Base-by-base conservation (phyloP, 2,329 filamentous ascomycete genomes). In the Aspergillus amoenus region DNA sequence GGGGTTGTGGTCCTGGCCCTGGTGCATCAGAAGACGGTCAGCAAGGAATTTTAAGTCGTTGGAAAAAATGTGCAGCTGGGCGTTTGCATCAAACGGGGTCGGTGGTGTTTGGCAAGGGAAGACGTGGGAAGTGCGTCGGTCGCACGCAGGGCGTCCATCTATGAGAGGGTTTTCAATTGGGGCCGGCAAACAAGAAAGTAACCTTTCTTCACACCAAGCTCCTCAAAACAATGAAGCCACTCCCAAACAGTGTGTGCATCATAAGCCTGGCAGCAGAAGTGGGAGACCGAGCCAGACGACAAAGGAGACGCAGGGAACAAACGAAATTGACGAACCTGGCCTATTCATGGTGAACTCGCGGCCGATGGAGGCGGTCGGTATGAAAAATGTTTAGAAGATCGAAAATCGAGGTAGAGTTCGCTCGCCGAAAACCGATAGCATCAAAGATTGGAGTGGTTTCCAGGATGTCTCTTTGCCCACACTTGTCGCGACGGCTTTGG, bases 1-100 rank as follows among this genome's bases (percentile, higher is more conserved):
- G 68, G 63, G 78, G 75, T 71, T 82, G 80, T 61, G 78, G 76
- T 65, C 77, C 76, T 60, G 78, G 75, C 66, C 76, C 81, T 83
- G 42, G 65, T 62, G 52, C 30, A 55, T 53, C 22, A 49, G 7
- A 57, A 43, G 22, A 47, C 11, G 30, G 56, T 67, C 55, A 67
- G 62, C 55, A 50, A 56, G 18, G 39, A 24, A 39, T 27, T 37
- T 21, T 12, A 51, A 56, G 17, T 41, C n/a, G 30, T 34, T 47
- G 37, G 4, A 27, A n/a, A 40, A 22, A 12, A 34, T n/a, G 42
- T 54, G 18, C 27, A 49, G 41, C 39, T 39, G 43, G 40, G 58
- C 49, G 53, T 55, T 21, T 44, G 39, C 40, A 49, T 60, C 39
- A 48, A 52, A 18, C 21, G 24, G 46, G 47, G 17, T 39, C 42